Evolutionary conservation across 441 rosid genomes (phyloP).

Genomic region (Syzygium syzygioides): DNA sequence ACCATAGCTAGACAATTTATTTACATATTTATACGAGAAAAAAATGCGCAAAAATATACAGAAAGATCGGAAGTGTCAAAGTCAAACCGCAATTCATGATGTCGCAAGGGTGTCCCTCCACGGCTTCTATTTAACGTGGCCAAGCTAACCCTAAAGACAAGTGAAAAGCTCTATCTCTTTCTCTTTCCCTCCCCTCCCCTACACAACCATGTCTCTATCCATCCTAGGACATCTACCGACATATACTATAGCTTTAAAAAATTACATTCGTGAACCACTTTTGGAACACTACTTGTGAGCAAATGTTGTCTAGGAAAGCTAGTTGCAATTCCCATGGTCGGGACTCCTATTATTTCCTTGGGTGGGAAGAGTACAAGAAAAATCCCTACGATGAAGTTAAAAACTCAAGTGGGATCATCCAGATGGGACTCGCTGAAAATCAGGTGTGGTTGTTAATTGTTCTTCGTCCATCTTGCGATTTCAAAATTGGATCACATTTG

Average conservation of each 20-base stretch:
- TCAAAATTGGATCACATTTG: not conserved
- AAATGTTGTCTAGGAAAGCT: conserved; percentile 68
- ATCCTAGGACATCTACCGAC: not conserved
- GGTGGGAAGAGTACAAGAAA: conserved; percentile 65
- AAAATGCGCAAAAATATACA: no score
- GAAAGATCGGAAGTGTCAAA: not conserved
- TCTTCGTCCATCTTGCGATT: not conserved
- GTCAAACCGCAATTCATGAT: not conserved
- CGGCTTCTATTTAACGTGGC: not conserved
- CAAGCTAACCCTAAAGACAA: not conserved
- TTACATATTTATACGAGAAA: no score
- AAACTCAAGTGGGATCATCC: conserved; percentile 73
- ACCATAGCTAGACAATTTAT: no score
- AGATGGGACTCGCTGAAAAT: conserved; percentile 92
- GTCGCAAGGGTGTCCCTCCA: not conserved
- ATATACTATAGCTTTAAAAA: not conserved
- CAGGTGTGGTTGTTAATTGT: conserved; percentile 40
- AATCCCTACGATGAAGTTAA: conserved; percentile 47
- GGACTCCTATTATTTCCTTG: conserved; percentile 70
- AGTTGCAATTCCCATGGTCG: conserved; percentile 52
- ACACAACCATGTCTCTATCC: not conserved
- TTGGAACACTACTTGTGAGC: not conserved
- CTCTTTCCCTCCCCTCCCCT: not conserved
- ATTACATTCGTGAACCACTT: not conserved
- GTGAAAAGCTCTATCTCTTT: not conserved